phyloP scores from a whole-genome alignment of 495 filamentous ascomycete genomes.

The Trichodelitschia bisporula region DNA sequence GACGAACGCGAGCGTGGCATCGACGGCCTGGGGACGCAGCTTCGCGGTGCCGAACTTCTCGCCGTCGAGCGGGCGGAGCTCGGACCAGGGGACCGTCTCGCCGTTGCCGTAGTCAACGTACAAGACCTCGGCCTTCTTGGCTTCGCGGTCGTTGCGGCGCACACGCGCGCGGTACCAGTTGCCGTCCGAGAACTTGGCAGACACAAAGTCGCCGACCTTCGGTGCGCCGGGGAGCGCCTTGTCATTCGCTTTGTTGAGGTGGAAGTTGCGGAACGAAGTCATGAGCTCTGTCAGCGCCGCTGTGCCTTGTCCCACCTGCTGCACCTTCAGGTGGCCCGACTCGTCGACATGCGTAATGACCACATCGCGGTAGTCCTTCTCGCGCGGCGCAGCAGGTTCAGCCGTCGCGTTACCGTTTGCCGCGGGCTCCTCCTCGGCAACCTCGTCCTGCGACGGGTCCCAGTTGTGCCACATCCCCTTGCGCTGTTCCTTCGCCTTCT shows the following conservation, averaged over 20 bases:
- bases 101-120: conserved; percentile 96
- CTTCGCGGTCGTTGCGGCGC: conserved; percentile 72
- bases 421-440: conserved; percentile 17
- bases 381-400: conserved; percentile 24
- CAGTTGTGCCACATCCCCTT: conserved; percentile 87
- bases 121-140: conserved; percentile 65
- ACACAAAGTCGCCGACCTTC: conserved; percentile 75
- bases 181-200: conserved; percentile 69
- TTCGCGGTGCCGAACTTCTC: conserved; percentile 14
- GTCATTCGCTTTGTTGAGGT: conserved; percentile 48
- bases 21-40: conserved; percentile 65
- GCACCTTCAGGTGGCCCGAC: conserved; percentile 54
- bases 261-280: conserved; percentile 69
- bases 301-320: conserved; percentile 57
- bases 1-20: conserved; percentile 67
- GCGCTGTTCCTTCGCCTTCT: conserved; percentile 60
- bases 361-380: conserved; percentile 77
- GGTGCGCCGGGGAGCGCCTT: conserved; percentile 43
- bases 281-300: conserved; percentile 63
- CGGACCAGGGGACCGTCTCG: conserved; percentile 62
- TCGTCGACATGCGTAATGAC: conserved; percentile 72
- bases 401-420: conserved; percentile 17
- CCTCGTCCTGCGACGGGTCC: conserved; percentile 44
- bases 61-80: conserved; percentile 47
- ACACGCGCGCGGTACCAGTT: conserved; percentile 89